phyloP scores from a whole-genome alignment of 2,329 filamentous ascomycete species.

The Penicillium paneum region DNA sequence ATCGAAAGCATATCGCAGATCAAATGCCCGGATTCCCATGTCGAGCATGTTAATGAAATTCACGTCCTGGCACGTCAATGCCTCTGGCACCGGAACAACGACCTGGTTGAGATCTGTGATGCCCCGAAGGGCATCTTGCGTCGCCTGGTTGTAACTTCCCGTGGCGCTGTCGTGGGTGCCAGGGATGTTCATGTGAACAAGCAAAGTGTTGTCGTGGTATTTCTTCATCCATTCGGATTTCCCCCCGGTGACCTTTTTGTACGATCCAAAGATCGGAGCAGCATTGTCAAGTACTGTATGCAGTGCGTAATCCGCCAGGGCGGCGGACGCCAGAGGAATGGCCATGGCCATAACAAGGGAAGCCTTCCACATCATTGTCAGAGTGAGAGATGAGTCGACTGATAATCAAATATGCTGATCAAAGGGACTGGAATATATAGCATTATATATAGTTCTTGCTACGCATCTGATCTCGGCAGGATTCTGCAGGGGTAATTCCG shows the following conservation, averaged over 20 bases:
- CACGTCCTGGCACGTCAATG: slow-evolving; percentile 45
- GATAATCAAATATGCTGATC: neutral
- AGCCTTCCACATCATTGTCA: neutral
- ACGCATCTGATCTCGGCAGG: too few species aligned
- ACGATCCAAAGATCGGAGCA: slow-evolving; percentile 45
- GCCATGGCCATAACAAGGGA: neutral
- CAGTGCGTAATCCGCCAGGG: slow-evolving; percentile 39
- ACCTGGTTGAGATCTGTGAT: slow-evolving; percentile 43
- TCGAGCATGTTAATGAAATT: slow-evolving; percentile 43
- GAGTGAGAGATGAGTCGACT: neutral
- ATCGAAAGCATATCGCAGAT: slow-evolving; percentile 51
- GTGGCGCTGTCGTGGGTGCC: slow-evolving; percentile 52
- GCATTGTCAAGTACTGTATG: slow-evolving; percentile 45
- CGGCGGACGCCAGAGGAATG: neutral
- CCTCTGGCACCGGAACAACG: slow-evolving; percentile 24
- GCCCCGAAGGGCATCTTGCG: slow-evolving; percentile 40
- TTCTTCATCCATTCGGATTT: slow-evolving; percentile 48
- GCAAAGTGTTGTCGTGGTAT: slow-evolving; percentile 42
- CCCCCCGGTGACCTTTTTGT: slow-evolving; percentile 17
- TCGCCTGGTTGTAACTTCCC: slow-evolving; percentile 50
- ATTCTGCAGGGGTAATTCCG: neutral
- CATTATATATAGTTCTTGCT: neutral
- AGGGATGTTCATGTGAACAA: slow-evolving; percentile 51
- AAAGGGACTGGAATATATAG: neutral
- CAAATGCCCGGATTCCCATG: slow-evolving; percentile 50